Conservation (phyloP, 768 basidiomycete species). For the Russula brevipes region DNA sequence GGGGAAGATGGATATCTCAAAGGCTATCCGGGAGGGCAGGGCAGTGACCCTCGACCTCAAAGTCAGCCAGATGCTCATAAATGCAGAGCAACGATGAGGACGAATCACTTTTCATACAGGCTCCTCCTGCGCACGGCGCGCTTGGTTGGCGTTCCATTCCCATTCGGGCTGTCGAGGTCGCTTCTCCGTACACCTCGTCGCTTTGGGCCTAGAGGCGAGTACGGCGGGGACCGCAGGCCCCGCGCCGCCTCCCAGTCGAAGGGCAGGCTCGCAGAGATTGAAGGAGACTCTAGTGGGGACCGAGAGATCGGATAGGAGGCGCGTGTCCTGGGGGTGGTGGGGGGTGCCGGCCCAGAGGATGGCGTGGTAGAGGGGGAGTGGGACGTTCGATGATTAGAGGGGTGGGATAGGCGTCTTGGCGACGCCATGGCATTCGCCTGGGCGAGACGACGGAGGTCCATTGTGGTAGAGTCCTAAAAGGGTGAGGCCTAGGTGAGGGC, state of each 20-base stretch:
- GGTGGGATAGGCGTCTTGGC: constrained; percentile 31
- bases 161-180: constrained; percentile 30
- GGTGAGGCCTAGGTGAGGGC: background rate
- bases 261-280: constrained; percentile 67
- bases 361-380: constrained; percentile 33
- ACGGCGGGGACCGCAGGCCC: constrained; percentile 65
- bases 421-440: constrained; percentile 41
- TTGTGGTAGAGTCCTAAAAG: constrained; percentile 24
- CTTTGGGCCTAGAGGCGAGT: constrained; percentile 51
- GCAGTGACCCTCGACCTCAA: constrained; percentile 46
- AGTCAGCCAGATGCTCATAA: constrained; percentile 8
- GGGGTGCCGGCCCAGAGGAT: constrained; percentile 25
- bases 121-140: constrained; percentile 60
- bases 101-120: constrained; percentile 52
- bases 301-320: constrained; percentile 46
- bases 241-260: constrained; percentile 88
- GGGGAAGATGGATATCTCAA: constrained; percentile 80
- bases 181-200: constrained; percentile 41
- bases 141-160: constrained; percentile 41
- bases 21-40: constrained; percentile 67
- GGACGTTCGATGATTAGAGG: constrained; percentile 14
- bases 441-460: constrained; percentile 56
- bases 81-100: background rate
- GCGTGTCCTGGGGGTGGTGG: constrained; percentile 44
- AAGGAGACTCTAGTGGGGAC: constrained; percentile 62